Evolutionary conservation across 2,329 filamentous ascomycete genomes (phyloP).

Genomic region (Penicillium griseofulvum): DNA sequence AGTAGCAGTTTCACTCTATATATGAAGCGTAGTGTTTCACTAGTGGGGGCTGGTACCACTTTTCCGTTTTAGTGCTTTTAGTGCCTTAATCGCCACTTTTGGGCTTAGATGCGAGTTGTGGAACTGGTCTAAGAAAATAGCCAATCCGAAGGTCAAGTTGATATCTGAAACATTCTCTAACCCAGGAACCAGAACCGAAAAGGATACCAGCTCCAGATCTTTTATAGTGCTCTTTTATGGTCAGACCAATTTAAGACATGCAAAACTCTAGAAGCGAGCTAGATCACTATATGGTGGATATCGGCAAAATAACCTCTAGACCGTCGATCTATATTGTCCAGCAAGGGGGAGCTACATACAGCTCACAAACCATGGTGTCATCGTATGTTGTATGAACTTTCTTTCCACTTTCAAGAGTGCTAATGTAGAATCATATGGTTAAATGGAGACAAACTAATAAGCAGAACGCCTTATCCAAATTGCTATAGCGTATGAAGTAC

Average conservation of each 20-base stretch:
- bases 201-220: background rate
- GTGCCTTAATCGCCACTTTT: too few relatives aligned
- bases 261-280: background rate
- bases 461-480: background rate
- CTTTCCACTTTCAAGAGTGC: too few relatives aligned
- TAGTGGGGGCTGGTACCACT: slow-evolving; percentile 3
- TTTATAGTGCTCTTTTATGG: too few relatives aligned
- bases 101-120: background rate
- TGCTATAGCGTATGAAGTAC: background rate
- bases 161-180: background rate
- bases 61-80: background rate
- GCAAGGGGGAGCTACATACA: background rate
- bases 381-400: too few relatives aligned
- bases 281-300: background rate
- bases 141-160: background rate
- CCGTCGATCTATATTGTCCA: background rate
- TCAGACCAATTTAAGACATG: background rate
- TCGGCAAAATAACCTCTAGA: background rate
- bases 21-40: slow-evolving; percentile 10
- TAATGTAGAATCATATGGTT: background rate
- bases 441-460: background rate
- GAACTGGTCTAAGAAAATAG: background rate
- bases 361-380: background rate
- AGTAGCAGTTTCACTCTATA: background rate
- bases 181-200: background rate